Base-by-base conservation (phyloP, 257 asterid genomes). In the Osmanthus fragrans region DNA sequence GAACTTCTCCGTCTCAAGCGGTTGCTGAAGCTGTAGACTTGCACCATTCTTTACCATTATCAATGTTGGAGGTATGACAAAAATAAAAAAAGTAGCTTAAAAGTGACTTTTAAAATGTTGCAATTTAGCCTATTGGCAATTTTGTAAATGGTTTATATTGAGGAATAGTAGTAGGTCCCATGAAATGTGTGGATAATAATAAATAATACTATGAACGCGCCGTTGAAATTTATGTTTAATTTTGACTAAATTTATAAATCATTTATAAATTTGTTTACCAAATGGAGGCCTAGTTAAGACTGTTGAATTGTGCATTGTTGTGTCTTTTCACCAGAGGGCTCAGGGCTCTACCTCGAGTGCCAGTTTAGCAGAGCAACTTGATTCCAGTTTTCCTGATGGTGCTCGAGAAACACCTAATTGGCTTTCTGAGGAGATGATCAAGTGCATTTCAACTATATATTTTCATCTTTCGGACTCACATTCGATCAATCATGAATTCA, bases 381-480 rank as follows among this genome's bases (percentile, higher is more conserved):
- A 86, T 68, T 71, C 80, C 21, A 69, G 76, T 79, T 64, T 82
- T 77, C 86, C 80, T 37, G 83, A 83, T 73, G 79, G 60, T 42
- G 79, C 76, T 76, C 66, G 71, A n/a, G 88, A 89, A 72, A 84
- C 87, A 2, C 93, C 97, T 21, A 92, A 90, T 73, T 74, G 77
- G 80, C 81, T 95, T 2, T 93, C 98, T 0, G 99, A 91, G 86
- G 97, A 93, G 90, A 95, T 95, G 93, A 85, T 93, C 81, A 95
- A 88, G 78, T 86, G 92, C 90, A 91, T 95, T 77, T 89, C 99
- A 40, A 86, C 92, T 30, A 77, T 93, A 72, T 93, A 89, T 76
- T 84, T 78, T 71, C 96, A 86, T 64, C 89, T 95, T 11, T 89
- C 97, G 9, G 90, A 89, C 68, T 91, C 96, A 42, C 97, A 92